phyloP scores from a whole-genome alignment of 2,329 filamentous ascomycete genomes.

The Massarina eburnea region DNA sequence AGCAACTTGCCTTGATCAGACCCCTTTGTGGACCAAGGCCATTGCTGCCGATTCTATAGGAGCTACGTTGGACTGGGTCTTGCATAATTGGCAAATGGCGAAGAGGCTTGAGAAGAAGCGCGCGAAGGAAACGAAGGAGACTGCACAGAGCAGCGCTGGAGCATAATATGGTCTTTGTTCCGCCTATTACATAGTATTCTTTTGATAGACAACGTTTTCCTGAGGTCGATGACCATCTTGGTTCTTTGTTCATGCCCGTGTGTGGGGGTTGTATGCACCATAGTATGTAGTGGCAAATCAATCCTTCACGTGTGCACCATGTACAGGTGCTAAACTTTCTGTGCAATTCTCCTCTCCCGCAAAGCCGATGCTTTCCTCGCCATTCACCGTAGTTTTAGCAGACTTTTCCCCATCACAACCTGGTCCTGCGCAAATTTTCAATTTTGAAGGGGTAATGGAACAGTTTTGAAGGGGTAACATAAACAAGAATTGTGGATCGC shows the following conservation, averaged over 20 bases:
- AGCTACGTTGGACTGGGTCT: constrained; percentile 31
- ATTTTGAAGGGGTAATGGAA: constrained; percentile 42
- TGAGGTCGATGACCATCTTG: not conserved
- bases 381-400: constrained; percentile 1
- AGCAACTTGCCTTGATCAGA: constrained; percentile 15
- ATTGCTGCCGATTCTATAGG: constrained; percentile 13
- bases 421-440: constrained; percentile 30
- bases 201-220: not conserved
- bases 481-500: not conserved
- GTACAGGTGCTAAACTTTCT: too few relatives aligned
- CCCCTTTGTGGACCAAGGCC: constrained; percentile 23
- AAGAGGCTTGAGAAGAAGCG: constrained; percentile 34
- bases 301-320: constrained; percentile 7
- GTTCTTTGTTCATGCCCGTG: not conserved
- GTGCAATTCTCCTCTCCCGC: not conserved
- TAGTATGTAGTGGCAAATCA: not conserved
- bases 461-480: constrained; percentile 29
- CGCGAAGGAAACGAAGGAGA: constrained; percentile 13
- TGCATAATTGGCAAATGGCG: constrained; percentile 31
- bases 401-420: constrained; percentile 2
- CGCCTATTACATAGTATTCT: not conserved
- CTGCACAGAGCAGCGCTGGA: constrained; percentile 6
- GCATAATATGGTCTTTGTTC: not conserved
- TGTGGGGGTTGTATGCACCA: not conserved
- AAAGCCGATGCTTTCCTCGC: constrained; percentile 26